These are phyloP conservation scores for Pelargonium cotyledonis DNA, from an alignment of 441 rosid species.

Conservation along the genomic window DNA sequence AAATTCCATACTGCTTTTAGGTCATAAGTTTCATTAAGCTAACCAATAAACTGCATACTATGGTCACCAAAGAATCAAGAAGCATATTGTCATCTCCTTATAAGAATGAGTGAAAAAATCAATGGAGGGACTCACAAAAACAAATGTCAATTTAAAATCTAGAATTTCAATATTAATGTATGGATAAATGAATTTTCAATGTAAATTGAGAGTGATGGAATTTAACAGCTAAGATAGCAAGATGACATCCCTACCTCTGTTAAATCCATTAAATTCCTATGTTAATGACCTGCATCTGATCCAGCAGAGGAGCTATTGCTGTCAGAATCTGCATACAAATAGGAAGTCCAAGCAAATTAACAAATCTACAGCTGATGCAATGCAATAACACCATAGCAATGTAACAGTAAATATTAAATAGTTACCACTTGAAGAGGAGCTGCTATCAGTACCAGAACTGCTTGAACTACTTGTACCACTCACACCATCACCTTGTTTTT, in stretches of 20 bases:
- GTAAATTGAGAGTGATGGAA: not conserved
- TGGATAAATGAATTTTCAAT: too few relatives aligned
- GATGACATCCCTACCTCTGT: slow-evolving; percentile 28
- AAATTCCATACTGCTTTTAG: not conserved
- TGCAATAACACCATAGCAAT: not conserved
- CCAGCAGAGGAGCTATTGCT: slow-evolving; percentile 90
- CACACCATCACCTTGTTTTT: slow-evolving; percentile 54
- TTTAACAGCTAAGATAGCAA: not conserved
- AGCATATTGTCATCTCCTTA: not conserved
- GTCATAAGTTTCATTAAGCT: not conserved
- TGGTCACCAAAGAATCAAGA: not conserved
- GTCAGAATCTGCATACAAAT: slow-evolving; percentile 60
- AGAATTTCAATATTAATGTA: too few relatives aligned
- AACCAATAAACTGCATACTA: not conserved
- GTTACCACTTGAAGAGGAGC: slow-evolving; percentile 81
- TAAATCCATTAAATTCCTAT: slow-evolving; percentile 28
- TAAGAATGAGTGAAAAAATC: not conserved
- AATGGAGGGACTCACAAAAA: too few relatives aligned
- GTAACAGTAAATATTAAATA: slow-evolving; percentile 11
- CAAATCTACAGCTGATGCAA: not conserved
- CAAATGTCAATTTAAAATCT: too few relatives aligned
- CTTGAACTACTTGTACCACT: slow-evolving; percentile 91
- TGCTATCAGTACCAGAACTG: slow-evolving; percentile 91
- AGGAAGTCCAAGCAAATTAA: not conserved
- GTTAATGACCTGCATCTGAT: slow-evolving; percentile 61